These are phyloP conservation scores for Fusarium decemcellulare DNA, from an alignment of 2,329 filamentous ascomycete genomes.

Conservation along the genomic window DNA sequence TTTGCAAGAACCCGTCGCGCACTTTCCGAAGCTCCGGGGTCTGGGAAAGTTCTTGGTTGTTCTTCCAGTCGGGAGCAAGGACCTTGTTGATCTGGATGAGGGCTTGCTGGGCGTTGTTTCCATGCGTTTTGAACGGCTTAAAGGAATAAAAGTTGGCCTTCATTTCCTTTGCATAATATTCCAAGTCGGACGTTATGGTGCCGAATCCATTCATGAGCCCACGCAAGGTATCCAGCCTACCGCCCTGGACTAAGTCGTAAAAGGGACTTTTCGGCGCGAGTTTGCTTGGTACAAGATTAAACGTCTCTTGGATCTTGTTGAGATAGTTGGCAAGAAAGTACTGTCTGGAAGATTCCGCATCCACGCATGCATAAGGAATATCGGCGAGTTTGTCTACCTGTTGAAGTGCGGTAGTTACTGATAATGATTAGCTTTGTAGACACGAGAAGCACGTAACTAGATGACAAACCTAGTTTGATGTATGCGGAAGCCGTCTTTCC, in stretches of 20 bases:
- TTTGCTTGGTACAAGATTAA: neutral
- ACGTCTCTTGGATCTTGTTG: slow-evolving; percentile 12
- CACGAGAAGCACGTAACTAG: fast-evolving
- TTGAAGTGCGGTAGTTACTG: slow-evolving; percentile 20
- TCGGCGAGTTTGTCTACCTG: slow-evolving; percentile 20
- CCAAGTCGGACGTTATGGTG: slow-evolving; percentile 12
- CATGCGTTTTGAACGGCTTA: slow-evolving; percentile 23
- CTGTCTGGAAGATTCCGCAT: slow-evolving; percentile 16
- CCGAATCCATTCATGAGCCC: slow-evolving; percentile 28
- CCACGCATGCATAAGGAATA: neutral
- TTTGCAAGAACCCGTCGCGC: slow-evolving; percentile 28
- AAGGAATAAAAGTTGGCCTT: slow-evolving; percentile 18
- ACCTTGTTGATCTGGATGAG: slow-evolving; percentile 20
- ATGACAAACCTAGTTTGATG: slow-evolving; percentile 21
- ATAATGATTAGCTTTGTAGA: neutral
- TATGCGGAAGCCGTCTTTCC: slow-evolving; percentile 29
- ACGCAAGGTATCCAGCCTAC: slow-evolving; percentile 8
- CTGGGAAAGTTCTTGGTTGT: slow-evolving; percentile 30
- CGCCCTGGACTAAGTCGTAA: neutral
- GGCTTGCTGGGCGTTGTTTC: neutral
- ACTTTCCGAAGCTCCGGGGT: slow-evolving; percentile 25
- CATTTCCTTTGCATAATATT: slow-evolving; percentile 21
- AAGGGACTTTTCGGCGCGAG: slow-evolving; percentile 8
- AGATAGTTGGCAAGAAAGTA: slow-evolving; percentile 22
- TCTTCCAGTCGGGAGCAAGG: slow-evolving; percentile 33